phyloP scores from a whole-genome alignment of 192 early-diverging fungal species.

The Funneliformis mosseae region DNA sequence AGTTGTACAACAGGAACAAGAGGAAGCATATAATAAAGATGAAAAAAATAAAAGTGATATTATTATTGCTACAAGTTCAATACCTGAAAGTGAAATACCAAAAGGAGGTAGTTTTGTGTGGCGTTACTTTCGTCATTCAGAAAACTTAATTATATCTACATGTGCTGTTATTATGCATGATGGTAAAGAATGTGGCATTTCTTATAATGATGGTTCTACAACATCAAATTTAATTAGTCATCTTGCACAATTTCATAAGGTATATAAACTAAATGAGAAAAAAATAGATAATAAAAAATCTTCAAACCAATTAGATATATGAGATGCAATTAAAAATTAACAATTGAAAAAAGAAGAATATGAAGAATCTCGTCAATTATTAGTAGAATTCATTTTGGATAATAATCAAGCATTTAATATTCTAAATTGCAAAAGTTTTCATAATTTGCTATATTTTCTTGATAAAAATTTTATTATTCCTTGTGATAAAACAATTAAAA shows the following conservation, averaged over 20 bases:
- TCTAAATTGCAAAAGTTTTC: neutral
- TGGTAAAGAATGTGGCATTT: neutral
- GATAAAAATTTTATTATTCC: neutral
- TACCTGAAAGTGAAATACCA: too few species aligned
- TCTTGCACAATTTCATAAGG: neutral
- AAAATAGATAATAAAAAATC: too few species aligned
- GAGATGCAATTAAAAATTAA: neutral
- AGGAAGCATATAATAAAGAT: too few species aligned
- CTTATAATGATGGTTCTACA: neutral
- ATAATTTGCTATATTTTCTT: neutral
- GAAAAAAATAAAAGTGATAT: too few species aligned
- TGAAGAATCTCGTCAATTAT: neutral
- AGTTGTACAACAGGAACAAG: too few species aligned
- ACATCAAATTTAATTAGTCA: neutral
- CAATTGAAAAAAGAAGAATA: neutral
- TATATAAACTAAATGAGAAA: neutral
- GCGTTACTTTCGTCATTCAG: neutral
- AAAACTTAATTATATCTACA: neutral
- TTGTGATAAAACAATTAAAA: neutral
- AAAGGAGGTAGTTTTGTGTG: neutral
- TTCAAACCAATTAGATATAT: neutral
- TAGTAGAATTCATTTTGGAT: neutral
- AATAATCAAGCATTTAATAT: neutral
- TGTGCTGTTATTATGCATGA: neutral
- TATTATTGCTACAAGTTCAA: too few species aligned